These are phyloP conservation scores for Botryotinia calthae DNA, from an alignment of 2,329 filamentous ascomycete species.

Conservation along the genomic window DNA sequence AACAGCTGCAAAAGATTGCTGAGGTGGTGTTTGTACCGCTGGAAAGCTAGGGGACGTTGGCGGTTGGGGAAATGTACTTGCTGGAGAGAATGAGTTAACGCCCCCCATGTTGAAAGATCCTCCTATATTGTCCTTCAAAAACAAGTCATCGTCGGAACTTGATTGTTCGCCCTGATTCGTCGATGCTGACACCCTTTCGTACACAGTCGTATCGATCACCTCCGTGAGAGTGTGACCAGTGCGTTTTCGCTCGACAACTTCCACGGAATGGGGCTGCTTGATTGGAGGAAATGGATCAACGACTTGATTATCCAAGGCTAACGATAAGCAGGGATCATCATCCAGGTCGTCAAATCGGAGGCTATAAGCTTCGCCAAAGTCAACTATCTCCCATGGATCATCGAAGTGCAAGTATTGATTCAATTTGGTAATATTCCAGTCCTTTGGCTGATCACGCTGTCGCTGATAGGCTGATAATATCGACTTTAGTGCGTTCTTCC, in stretches of 20 bases:
- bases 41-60: not conserved
- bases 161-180: slow-evolving; percentile 6
- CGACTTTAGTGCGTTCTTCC: slow-evolving; percentile 56
- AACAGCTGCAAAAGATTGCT: not conserved
- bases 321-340: slow-evolving; percentile 38
- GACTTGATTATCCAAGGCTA: slow-evolving; percentile 31
- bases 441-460: slow-evolving; percentile 56
- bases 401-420: slow-evolving; percentile 65
- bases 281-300: slow-evolving; percentile 48
- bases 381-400: slow-evolving; percentile 61
- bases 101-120: not conserved
- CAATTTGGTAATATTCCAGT: slow-evolving; percentile 56
- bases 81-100: not conserved
- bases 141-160: slow-evolving; percentile 38
- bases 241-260: slow-evolving; percentile 60
- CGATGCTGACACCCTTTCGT: slow-evolving; percentile 37
- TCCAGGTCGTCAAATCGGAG: slow-evolving; percentile 50
- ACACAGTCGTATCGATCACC: slow-evolving; percentile 56
- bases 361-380: slow-evolving; percentile 59
- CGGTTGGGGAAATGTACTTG: not conserved
- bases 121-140: slow-evolving; percentile 29
- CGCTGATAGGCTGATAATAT: slow-evolving; percentile 55
- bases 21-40: not conserved
- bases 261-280: slow-evolving; percentile 54
- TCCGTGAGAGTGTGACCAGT: slow-evolving; percentile 50